A percentile compares a stretch with the other conserved stretches of the same genome.
phyloP scores from a whole-genome alignment of 495 filamentous ascomycete genomes.

The Hypomontagnella monticulosa region DNA sequence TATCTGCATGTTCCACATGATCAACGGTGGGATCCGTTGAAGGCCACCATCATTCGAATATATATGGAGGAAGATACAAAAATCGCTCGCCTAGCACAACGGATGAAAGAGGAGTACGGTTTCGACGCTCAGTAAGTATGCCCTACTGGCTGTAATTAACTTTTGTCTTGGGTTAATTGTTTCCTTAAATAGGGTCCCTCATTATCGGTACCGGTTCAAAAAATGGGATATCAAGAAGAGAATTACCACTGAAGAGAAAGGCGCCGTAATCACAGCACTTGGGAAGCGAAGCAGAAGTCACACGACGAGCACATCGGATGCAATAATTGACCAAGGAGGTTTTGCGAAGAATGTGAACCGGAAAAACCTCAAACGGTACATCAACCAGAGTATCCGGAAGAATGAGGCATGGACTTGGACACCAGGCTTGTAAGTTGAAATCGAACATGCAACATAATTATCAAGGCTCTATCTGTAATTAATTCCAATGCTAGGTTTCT shows the following conservation, averaged over 20 bases:
- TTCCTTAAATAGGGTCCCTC: constrained; percentile 41
- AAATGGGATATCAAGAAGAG: constrained; percentile 55
- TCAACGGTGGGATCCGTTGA: constrained; percentile 52
- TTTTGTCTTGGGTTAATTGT: constrained; percentile 18
- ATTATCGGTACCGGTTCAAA: constrained; percentile 56
- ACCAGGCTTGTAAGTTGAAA: constrained; percentile 39
- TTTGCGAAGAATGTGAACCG: constrained; percentile 41
- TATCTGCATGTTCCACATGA: constrained; percentile 45
- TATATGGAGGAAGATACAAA: constrained; percentile 47
- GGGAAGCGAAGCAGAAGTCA: constrained; percentile 39
- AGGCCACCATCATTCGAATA: constrained; percentile 47
- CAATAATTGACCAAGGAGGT: constrained; percentile 35
- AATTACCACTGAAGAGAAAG: constrained; percentile 32
- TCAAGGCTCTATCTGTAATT: not conserved
- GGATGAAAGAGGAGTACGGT: constrained; percentile 45
- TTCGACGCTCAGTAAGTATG: constrained; percentile 52
- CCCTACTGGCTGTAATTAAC: not conserved
- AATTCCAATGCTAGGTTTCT: constrained; percentile 6
- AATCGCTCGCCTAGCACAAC: constrained; percentile 40
- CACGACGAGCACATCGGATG: constrained; percentile 41
- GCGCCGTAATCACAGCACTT: constrained; percentile 4
- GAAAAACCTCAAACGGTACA: constrained; percentile 49
- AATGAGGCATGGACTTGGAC: no score
- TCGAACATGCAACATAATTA: no score
- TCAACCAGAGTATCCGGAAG: constrained; percentile 41